phyloP scores from a whole-genome alignment of 495 filamentous ascomycete species.

The Penicillium arizonense region DNA sequence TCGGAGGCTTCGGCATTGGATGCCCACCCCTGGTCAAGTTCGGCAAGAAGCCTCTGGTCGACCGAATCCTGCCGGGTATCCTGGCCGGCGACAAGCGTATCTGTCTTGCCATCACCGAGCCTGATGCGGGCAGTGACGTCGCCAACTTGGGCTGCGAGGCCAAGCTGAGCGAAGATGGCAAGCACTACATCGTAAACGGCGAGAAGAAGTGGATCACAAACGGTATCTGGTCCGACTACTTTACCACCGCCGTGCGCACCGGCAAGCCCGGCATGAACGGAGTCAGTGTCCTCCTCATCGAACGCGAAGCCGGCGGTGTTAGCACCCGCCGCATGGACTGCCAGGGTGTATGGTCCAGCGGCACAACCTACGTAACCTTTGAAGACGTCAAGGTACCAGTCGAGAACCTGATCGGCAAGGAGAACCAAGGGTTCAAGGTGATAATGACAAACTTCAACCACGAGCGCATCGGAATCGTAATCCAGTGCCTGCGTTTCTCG shows the following conservation, averaged over 20 bases:
- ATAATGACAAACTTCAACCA: slow-evolving; percentile 99
- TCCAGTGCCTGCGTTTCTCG: slow-evolving; percentile 92
- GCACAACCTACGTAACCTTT: slow-evolving; percentile 96
- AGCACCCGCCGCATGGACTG: slow-evolving; percentile 96
- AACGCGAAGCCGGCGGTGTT: slow-evolving; percentile 76
- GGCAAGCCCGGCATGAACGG: slow-evolving; percentile 86
- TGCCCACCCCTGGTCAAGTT: slow-evolving; percentile 89
- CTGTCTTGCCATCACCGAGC: slow-evolving; percentile 83
- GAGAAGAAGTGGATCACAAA: slow-evolving; percentile 99
- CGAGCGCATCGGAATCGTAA: slow-evolving; percentile 97
- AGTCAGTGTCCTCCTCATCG: slow-evolving; percentile 84
- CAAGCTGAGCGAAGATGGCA: slow-evolving; percentile 88
- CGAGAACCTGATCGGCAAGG: slow-evolving; percentile 95
- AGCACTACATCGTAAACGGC: slow-evolving; percentile 98
- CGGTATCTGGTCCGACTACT: slow-evolving; percentile 94
- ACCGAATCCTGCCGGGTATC: slow-evolving; percentile 80
- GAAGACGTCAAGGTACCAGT: slow-evolving; percentile 99
- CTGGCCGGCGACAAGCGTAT: slow-evolving; percentile 92
- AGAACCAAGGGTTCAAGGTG: slow-evolving; percentile 98
- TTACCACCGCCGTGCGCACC: slow-evolving; percentile 94
- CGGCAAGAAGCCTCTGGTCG: slow-evolving; percentile 84
- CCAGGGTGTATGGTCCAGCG: slow-evolving; percentile 92
- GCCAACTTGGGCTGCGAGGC: slow-evolving; percentile 95
- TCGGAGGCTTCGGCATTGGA: slow-evolving; percentile 93
- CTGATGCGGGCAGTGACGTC: slow-evolving; percentile 82